A percentile compares a stretch with the other conserved stretches of the same genome.
phyloP scores from a whole-genome alignment of 2,329 filamentous ascomycete genomes.

The Thelonectria olida region DNA sequence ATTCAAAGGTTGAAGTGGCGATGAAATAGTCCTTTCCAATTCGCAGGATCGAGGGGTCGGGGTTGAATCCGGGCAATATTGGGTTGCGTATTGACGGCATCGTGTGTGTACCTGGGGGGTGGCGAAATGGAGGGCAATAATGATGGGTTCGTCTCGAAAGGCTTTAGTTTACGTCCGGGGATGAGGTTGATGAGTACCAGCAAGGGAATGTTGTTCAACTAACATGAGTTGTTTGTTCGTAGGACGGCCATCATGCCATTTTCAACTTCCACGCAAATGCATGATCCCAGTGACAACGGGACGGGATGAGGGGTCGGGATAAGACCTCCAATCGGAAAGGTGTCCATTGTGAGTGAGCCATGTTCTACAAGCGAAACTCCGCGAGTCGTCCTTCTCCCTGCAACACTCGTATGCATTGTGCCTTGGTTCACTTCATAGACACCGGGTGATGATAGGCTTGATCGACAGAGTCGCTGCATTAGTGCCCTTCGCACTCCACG shows the following conservation, averaged over 20 bases:
- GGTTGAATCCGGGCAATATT: conserved; percentile 66
- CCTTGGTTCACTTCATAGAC: neutral
- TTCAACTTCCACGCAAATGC: neutral
- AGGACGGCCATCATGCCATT: too few relatives aligned
- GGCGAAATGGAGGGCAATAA: too few relatives aligned
- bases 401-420: too few relatives aligned
- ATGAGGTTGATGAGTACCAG: neutral
- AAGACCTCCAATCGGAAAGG: neutral
- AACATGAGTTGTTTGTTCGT: too few relatives aligned
- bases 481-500: neutral
- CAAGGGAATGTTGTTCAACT: too few relatives aligned
- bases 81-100: conserved; percentile 63
- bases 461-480: neutral
- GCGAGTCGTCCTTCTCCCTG: neutral
- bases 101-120: neutral
- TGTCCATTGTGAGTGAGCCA: too few relatives aligned
- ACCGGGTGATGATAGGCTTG: neutral
- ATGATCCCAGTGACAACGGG: neutral
- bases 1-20: conserved; percentile 65
- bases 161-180: too few relatives aligned
- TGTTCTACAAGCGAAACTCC: neutral
- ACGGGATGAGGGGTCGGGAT: neutral
- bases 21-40: conserved; percentile 65
- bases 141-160: too few relatives aligned
- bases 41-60: conserved; percentile 63